Conservation (phyloP, 176 grass and related monocot genomes). For the Melocanna baccifera region DNA sequence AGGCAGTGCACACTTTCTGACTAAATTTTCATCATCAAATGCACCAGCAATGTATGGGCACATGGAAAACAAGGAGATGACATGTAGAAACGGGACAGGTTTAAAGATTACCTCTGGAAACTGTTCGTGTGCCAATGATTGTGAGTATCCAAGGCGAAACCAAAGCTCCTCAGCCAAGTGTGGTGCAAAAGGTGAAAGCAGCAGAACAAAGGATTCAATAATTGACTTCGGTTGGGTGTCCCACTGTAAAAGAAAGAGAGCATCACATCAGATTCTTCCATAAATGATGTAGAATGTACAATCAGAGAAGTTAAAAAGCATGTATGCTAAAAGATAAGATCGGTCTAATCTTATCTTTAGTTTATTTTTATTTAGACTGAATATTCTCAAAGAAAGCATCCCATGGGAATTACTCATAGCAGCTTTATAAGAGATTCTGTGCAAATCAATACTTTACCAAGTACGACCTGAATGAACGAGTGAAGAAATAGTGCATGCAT, state of each 20-base stretch:
- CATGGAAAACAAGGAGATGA: neutral
- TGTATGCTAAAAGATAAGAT: neutral
- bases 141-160: slow-evolving; percentile 75
- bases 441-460: neutral
- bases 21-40: neutral
- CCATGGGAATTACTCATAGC: neutral
- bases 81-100: neutral
- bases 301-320: neutral
- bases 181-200: slow-evolving; percentile 88
- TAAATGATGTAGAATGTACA: neutral
- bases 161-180: slow-evolving; percentile 92
- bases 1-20: neutral
- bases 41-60: neutral
- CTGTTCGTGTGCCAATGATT: slow-evolving; percentile 63
- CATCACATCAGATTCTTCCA: neutral
- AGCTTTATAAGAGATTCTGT: neutral
- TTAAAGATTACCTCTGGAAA: slow-evolving; percentile 78
- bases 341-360: neutral
- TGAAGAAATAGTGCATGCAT: neutral
- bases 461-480: neutral
- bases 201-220: slow-evolving; percentile 66
- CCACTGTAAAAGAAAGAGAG: slow-evolving; percentile 56
- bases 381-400: neutral
- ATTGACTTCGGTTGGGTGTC: slow-evolving; percentile 62
- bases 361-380: neutral